A percentile compares a stretch with the other conserved stretches of the same genome.
phyloP scores from a whole-genome alignment of 2,329 filamentous ascomycete genomes.

The Colletotrichum godetiae region DNA sequence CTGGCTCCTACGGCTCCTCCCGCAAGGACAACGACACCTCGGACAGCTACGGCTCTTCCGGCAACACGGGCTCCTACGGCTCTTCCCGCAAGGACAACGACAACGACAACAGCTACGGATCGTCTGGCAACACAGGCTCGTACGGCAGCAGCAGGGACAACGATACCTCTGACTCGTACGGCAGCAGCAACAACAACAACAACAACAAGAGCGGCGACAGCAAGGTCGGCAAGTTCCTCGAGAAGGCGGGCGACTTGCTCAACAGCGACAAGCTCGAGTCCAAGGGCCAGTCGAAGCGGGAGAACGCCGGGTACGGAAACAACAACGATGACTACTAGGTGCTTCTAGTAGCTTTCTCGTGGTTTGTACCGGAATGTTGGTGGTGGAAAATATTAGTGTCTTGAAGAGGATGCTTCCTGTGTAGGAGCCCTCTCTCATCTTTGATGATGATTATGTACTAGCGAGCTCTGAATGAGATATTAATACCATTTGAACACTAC shows the following conservation, averaged over 20 bases:
- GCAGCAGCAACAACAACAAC: conserved; percentile 35
- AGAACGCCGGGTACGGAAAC: conserved; percentile 48
- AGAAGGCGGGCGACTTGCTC: conserved; percentile 66
- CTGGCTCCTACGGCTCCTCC: background rate
- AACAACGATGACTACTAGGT: conserved; percentile 22
- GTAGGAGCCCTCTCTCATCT: background rate
- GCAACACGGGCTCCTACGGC: conserved; percentile 43
- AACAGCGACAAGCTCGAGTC: conserved; percentile 58
- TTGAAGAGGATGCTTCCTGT: too few species aligned
- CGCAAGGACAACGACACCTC: conserved; percentile 38
- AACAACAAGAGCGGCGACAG: conserved; percentile 51
- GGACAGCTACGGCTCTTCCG: conserved; percentile 17
- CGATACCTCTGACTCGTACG: conserved; percentile 37
- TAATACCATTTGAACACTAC: background rate
- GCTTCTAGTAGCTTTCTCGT: background rate
- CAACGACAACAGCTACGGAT: conserved; percentile 32
- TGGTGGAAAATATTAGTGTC: background rate
- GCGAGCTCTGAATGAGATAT: background rate
- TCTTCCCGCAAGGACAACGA: conserved; percentile 38
- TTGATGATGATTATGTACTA: background rate
- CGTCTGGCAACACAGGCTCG: conserved; percentile 36
- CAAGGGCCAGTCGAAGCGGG: conserved; percentile 63
- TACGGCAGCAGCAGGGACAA: conserved; percentile 38
- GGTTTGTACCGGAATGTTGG: background rate
- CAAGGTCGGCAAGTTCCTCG: conserved; percentile 66